These are phyloP conservation scores for Magnusiomyces tetraspermus DNA, from an alignment of 1,139 yeast genomes.

Conservation along the genomic window DNA sequence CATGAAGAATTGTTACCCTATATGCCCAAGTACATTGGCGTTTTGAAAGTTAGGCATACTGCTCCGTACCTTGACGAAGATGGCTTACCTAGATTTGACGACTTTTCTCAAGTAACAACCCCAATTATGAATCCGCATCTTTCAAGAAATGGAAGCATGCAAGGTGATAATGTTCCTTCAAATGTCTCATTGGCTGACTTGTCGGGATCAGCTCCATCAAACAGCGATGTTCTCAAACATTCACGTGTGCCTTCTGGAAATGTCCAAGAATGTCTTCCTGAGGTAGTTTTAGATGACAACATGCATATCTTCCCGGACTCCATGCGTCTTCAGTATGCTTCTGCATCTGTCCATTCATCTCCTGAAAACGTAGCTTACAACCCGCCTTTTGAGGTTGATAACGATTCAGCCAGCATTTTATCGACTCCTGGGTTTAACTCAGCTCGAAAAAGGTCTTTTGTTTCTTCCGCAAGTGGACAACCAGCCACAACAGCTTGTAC, in stretches of 20 bases:
- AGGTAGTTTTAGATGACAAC: constrained; percentile 80
- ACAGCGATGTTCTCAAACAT: too few species aligned
- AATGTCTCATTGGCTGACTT: background rate
- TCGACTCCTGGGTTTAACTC: background rate
- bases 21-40: constrained; percentile 93
- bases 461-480: background rate
- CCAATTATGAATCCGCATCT: constrained; percentile 47
- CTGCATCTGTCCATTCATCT: constrained; percentile 40
- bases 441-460: background rate
- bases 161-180: background rate
- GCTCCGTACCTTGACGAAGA: constrained; percentile 26
- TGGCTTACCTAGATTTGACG: background rate
- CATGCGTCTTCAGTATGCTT: constrained; percentile 52
- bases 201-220: background rate
- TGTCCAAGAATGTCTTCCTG: constrained; percentile 43
- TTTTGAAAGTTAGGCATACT: constrained; percentile 76
- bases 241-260: background rate
- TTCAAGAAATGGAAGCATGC: constrained; percentile 77
- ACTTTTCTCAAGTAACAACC: background rate
- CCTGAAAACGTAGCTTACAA: constrained; percentile 9
- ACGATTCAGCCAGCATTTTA: background rate
- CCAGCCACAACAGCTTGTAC: background rate
- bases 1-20: constrained; percentile 71
- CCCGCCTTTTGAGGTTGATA: background rate
- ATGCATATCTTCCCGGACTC: constrained; percentile 81